Conservation (phyloP, 2,329 filamentous ascomycete species). For the Ophiosphaerella korrae region DNA sequence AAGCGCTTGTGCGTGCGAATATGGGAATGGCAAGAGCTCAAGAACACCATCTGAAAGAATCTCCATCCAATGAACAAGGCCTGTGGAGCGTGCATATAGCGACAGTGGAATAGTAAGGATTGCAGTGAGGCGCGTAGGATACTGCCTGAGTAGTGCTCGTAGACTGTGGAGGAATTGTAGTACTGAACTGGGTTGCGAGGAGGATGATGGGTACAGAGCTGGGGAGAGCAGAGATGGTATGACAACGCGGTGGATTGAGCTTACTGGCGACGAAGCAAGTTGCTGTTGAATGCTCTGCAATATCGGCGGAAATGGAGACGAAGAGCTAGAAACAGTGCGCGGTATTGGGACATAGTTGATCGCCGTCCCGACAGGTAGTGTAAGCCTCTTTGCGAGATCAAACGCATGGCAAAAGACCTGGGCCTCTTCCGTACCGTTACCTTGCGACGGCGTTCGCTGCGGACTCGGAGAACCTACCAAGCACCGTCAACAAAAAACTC, state of each 20-base stretch:
- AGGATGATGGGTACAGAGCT: conserved; percentile 74
- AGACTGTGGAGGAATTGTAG: conserved; percentile 82
- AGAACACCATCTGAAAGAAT: conserved; percentile 82
- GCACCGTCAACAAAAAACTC: conserved; percentile 16
- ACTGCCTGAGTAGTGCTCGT: conserved; percentile 72
- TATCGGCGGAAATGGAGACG: conserved; percentile 68
- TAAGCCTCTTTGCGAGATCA: conserved; percentile 58
- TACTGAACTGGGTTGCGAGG: conserved; percentile 72
- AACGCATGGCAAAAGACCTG: conserved; percentile 57
- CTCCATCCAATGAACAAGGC: conserved; percentile 85
- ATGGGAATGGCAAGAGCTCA: conserved; percentile 78
- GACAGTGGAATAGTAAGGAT: conserved; percentile 79
- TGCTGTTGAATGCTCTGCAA: conserved; percentile 65
- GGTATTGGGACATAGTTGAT: conserved; percentile 59
- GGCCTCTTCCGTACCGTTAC: conserved; percentile 57
- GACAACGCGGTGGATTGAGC: conserved; percentile 76
- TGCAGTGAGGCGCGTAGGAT: conserved; percentile 68
- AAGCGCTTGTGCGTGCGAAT: conserved; percentile 57
- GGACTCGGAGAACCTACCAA: conserved; percentile 24
- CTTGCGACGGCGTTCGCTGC: conserved; percentile 20
- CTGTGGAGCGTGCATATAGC: conserved; percentile 75
- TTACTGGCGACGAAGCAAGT: conserved; percentile 56
- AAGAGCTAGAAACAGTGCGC: conserved; percentile 58
- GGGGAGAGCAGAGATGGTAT: conserved; percentile 87
- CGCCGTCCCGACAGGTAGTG: conserved; percentile 46